phyloP scores from a whole-genome alignment of 108 stramenopile genomes.

The Chaetoceros tenuissimus region DNA sequence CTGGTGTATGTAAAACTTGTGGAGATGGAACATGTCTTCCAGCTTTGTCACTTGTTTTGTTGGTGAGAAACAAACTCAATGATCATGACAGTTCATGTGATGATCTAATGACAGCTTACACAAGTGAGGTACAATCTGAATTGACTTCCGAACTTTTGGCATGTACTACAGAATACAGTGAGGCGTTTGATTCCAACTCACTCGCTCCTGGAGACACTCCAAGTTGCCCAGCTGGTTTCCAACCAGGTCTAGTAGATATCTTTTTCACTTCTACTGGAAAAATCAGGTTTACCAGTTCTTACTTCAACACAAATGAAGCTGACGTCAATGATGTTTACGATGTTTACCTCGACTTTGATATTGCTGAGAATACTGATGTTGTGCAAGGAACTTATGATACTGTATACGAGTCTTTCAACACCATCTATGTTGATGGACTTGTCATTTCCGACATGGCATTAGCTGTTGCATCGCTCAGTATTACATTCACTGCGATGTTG shows the following conservation, averaged over 20 bases:
- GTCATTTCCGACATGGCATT: conserved; percentile 27
- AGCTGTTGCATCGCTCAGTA: conserved; percentile 17
- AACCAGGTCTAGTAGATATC: conserved; percentile 26
- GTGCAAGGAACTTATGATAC: conserved; percentile 41
- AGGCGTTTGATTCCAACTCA: neutral
- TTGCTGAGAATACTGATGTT: conserved; percentile 6
- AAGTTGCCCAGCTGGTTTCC: conserved; percentile 25
- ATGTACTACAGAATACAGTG: conserved; percentile 10
- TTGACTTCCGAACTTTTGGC: conserved; percentile 9
- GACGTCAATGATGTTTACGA: conserved; percentile 31
- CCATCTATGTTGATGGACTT: conserved; percentile 13
- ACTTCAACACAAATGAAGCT: conserved; percentile 27
- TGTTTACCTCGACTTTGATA: conserved; percentile 15
- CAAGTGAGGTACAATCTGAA: conserved; percentile 1
- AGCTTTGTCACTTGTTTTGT: conserved; percentile 29
- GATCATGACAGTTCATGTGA: conserved; percentile 22
- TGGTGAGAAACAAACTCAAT: conserved; percentile 21
- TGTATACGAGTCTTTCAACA: conserved; percentile 26
- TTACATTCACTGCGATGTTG: conserved; percentile 32
- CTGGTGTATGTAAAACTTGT: neutral
- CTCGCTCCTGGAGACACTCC: neutral
- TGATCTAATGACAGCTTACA: conserved; percentile 23
- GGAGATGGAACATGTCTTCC: conserved; percentile 21
- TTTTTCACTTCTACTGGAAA: conserved; percentile 16
- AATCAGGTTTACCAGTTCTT: conserved; percentile 24